These are phyloP conservation scores for Leptodontidium sp. DNA, from an alignment of 2,329 filamentous ascomycete species.

Conservation along the genomic window DNA sequence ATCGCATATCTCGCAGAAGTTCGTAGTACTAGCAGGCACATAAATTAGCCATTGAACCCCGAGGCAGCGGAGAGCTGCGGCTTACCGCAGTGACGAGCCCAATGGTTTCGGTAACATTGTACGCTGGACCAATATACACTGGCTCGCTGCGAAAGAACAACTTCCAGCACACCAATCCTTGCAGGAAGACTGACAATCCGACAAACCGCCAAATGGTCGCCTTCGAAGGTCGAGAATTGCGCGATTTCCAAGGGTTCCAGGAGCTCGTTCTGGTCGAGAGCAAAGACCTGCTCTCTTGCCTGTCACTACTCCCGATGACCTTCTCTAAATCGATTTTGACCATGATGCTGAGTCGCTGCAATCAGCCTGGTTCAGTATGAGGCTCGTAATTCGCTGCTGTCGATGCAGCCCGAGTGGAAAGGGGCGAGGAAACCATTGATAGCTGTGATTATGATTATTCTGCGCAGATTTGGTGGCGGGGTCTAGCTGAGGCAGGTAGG, in stretches of 20 bases:
- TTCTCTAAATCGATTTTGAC: constrained; percentile 17
- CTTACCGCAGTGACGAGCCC: constrained; percentile 20
- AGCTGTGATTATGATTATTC: not conserved
- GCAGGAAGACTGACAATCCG: constrained; percentile 1
- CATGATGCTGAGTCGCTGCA: not conserved
- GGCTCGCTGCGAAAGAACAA: constrained; percentile 16
- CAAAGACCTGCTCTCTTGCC: constrained; percentile 17
- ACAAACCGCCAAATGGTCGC: not conserved
- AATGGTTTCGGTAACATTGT: constrained; percentile 19
- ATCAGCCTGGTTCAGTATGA: not conserved
- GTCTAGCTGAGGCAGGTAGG: too few species aligned
- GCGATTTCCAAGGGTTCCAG: not conserved
- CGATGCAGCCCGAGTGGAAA: not conserved
- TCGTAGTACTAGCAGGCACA: constrained; percentile 19
- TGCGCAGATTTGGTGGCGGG: not conserved
- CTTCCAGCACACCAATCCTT: constrained; percentile 11
- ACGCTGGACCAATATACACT: constrained; percentile 3
- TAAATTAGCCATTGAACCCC: not conserved
- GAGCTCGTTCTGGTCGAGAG: not conserved
- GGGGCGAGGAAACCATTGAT: not conserved
- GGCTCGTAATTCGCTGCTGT: not conserved
- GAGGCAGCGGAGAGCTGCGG: not conserved
- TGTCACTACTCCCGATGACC: constrained; percentile 1
- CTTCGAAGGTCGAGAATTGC: not conserved
- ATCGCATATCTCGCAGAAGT: constrained; percentile 20